phyloP scores from a whole-genome alignment of 306 rosid species.

The Geum urbanum region DNA sequence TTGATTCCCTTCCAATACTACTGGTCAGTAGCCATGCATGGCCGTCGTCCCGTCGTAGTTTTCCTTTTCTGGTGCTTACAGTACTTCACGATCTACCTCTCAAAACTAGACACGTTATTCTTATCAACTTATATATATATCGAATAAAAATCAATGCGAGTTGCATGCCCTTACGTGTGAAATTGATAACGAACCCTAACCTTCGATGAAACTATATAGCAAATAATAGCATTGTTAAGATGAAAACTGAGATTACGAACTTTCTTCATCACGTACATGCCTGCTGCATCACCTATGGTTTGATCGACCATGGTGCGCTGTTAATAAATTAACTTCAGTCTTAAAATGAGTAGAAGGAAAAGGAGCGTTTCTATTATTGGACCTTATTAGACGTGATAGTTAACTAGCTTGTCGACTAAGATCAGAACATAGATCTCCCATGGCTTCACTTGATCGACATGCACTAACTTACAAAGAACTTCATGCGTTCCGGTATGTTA shows the following conservation, averaged over 20 bases:
- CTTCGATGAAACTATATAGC: no score
- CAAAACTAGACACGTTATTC: no score
- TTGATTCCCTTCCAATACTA: background rate
- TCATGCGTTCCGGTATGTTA: conserved; percentile 34
- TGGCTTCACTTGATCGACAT: background rate
- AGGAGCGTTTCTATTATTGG: background rate
- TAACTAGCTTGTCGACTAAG: background rate
- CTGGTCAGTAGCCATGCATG: no score
- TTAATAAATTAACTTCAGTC: background rate
- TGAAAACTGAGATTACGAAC: background rate
- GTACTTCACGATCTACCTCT: background rate
- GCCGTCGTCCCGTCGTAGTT: background rate
- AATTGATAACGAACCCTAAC: no score
- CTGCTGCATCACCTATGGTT: background rate
- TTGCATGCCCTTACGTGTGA: no score
- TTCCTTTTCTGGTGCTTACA: background rate
- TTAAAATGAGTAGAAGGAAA: background rate
- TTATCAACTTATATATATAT: no score
- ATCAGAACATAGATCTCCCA: background rate
- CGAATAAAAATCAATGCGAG: no score
- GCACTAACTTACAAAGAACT: conserved; percentile 36
- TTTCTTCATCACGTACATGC: background rate
- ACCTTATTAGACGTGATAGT: no score
- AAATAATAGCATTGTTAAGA: background rate
- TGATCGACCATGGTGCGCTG: background rate